Base-by-base conservation (phyloP, 805 yeast genomes). In the Candida sithepensis region DNA sequence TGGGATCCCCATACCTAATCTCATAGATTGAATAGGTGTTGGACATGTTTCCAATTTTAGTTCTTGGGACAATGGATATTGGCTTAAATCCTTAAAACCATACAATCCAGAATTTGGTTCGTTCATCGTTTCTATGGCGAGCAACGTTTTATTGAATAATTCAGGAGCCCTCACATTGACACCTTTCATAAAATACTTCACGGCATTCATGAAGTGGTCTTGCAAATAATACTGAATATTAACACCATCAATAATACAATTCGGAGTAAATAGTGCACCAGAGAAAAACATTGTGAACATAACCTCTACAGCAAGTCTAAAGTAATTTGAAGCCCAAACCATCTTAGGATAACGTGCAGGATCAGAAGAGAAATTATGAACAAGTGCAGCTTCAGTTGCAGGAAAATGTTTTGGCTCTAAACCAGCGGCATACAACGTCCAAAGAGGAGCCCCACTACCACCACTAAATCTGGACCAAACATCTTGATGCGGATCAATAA, bases 301-400 rank as follows among this genome's bases (percentile, higher is more conserved):
- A 8, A 86, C 82, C 51, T 80, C 77, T 32, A 85, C 73, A 2
- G 89, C 96, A 49, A 89, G 69, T 32, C 94, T 73, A 51, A 72
- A 78, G 60, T 90, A 89, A 65, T 91, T 91, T 1, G 97, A 82
- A 0, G 96, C 82, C 97, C 97, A 91, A 30, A 90, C 72, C 97
- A 91, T 91, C 57, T 87, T 85, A 6, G 90, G 89, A 62, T 78
- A 86, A 10, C 63, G 45, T 16, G 56, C 56, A 7, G 80, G 78
- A 40, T 72, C 64, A 1, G 71, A 66, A 61, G 71, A 73, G 16
- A 68, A 61, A 56, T 85, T 82, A 61, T 91, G 96, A 19, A 89
- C 62, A 30, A 88, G 64, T 0, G 97, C 92, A 1, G 96, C 96
- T 49, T 85, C 88, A 4, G 94, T 87, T 2, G 55, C 72, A 1